phyloP scores from a whole-genome alignment of 2,329 filamentous ascomycete genomes.

The Aureobasidium sp. region DNA sequence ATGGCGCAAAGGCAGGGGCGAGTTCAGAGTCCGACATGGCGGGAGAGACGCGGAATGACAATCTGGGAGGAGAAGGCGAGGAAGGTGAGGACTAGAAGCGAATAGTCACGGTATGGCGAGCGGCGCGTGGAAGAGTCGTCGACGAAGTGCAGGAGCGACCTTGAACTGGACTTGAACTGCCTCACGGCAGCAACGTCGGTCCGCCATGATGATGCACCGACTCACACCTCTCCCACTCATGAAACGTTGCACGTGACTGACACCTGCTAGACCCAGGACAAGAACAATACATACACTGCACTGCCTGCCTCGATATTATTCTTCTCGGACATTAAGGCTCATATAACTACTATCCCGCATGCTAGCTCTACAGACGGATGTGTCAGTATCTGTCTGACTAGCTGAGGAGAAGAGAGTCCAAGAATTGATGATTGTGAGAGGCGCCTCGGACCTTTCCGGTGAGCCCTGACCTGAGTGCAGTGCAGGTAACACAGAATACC shows the following conservation, averaged over 20 bases:
- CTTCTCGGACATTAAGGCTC: too few species aligned
- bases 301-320: too few species aligned
- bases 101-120: conserved; percentile 1
- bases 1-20: conserved; percentile 75
- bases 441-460: neutral
- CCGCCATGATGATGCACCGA: conserved; percentile 2
- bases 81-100: neutral
- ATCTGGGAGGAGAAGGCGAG: neutral
- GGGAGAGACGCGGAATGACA: neutral
- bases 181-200: neutral
- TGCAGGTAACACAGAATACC: neutral
- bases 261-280: neutral
- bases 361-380: neutral
- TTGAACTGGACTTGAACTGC: neutral
- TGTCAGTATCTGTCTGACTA: neutral
- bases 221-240: neutral
- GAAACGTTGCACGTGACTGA: neutral
- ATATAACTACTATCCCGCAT: neutral
- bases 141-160: neutral
- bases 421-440: neutral
- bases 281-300: neutral
- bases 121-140: neutral
- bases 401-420: neutral
- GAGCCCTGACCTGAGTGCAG: neutral
- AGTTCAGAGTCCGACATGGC: conserved; percentile 45